phyloP scores from a whole-genome alignment of 108 stramenopile species.

The Discostella stelligeroides region DNA sequence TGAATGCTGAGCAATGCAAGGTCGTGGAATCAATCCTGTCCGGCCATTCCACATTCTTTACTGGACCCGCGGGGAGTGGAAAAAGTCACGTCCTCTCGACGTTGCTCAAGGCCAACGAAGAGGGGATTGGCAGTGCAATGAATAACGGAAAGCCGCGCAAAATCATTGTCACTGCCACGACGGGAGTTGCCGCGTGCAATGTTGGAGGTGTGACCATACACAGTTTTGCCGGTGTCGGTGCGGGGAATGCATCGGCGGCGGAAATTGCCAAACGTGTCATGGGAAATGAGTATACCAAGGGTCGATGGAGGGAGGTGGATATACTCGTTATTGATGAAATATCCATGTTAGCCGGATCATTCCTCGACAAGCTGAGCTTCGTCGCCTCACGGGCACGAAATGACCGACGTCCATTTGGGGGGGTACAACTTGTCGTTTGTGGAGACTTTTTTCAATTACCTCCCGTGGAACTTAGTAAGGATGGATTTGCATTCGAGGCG shows the following conservation, averaged over 20 bases:
- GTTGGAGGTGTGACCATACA: slow-evolving; percentile 76
- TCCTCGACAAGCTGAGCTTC: slow-evolving; percentile 77
- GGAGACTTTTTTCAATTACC: slow-evolving; percentile 94
- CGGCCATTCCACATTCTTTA: slow-evolving; percentile 50
- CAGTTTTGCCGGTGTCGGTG: slow-evolving; percentile 73
- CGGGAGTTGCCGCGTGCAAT: slow-evolving; percentile 59
- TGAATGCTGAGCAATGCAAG: slow-evolving; percentile 42
- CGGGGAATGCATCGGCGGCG: slow-evolving; percentile 29
- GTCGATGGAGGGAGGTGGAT: slow-evolving; percentile 59
- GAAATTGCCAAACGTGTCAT: slow-evolving; percentile 46
- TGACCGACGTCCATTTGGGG: slow-evolving; percentile 80
- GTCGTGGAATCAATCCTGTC: slow-evolving; percentile 44
- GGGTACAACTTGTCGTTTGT: slow-evolving; percentile 88
- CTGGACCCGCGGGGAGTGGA: slow-evolving; percentile 54
- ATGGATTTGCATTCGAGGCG: slow-evolving; percentile 70
- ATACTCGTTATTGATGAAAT: slow-evolving; percentile 84
- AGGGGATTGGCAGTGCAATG: slow-evolving; percentile 22
- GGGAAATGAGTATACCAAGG: slow-evolving; percentile 49
- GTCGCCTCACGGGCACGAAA: slow-evolving; percentile 58
- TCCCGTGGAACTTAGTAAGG: slow-evolving; percentile 56
- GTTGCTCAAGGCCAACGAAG: slow-evolving; percentile 30
- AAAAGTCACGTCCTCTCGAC: slow-evolving; percentile 44
- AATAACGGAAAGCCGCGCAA: slow-evolving; percentile 28
- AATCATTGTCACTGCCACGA: slow-evolving; percentile 64
- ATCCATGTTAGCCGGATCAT: slow-evolving; percentile 73